phyloP scores from a whole-genome alignment of 1,284 basidiomycete genomes.

The Fomitiporia mediterranea region DNA sequence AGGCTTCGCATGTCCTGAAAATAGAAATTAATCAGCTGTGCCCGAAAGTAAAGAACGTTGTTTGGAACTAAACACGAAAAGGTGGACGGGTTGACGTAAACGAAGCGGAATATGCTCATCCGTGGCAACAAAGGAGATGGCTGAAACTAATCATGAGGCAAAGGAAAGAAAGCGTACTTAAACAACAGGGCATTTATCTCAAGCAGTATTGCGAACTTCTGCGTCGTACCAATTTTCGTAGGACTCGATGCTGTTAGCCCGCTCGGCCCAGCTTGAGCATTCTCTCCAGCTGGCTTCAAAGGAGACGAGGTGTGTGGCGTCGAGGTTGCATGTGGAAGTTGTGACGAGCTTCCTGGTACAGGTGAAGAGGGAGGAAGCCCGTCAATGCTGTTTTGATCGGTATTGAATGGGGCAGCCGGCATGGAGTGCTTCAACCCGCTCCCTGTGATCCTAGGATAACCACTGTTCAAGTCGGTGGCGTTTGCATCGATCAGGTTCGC shows the following conservation, averaged over 20 bases:
- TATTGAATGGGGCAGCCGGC: not conserved
- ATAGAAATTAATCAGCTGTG: not conserved
- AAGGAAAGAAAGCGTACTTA: constrained; percentile 40
- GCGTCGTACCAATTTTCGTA: not conserved
- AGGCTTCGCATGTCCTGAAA: constrained; percentile 48
- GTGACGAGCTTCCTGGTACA: constrained; percentile 1
- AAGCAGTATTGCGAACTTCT: constrained; percentile 52
- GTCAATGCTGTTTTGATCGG: not conserved
- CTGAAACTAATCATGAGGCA: constrained; percentile 17
- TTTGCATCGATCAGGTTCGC: not conserved
- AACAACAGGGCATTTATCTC: constrained; percentile 63
- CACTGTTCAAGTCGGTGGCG: not conserved
- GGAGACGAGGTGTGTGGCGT: constrained; percentile 5
- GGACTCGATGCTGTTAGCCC: not conserved
- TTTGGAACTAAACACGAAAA: not conserved
- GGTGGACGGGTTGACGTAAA: not conserved
- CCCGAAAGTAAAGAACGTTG: not conserved
- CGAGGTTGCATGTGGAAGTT: not conserved
- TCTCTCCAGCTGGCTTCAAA: not conserved
- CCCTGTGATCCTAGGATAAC: not conserved
- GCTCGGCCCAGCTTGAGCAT: constrained; percentile 12
- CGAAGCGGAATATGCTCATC: not conserved
- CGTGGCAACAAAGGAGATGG: not conserved
- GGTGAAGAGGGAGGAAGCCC: constrained; percentile 4
- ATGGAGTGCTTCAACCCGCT: not conserved